Base-by-base conservation (phyloP, 2,329 filamentous ascomycete genomes). In the Harringtonia aguacate region DNA sequence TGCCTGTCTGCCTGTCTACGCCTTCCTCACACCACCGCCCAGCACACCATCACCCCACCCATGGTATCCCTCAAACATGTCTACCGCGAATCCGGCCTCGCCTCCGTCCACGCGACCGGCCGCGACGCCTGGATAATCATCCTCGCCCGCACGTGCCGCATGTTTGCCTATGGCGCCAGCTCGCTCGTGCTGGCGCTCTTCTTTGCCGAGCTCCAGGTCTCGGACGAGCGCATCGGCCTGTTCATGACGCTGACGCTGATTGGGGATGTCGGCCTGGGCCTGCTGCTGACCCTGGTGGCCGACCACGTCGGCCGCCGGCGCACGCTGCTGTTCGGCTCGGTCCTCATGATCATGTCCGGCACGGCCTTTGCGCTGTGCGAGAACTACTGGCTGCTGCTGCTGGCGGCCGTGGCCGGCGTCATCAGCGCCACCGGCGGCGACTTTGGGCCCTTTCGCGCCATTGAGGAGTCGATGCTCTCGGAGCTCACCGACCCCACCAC, bases 381-480 rank as follows among this genome's bases (percentile, higher is more conserved):
- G 21, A 74, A 73, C 47, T 82, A 72, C 51, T 81, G 76, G 75
- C 58, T 77, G 14, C 58, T 81, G 7, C 58, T 81, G 4, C 50
- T 66, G 0, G 77, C 77, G 0, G 75, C 76, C 1, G 67, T 81
- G 4, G 60, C 79, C 3, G 77, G 78, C 2, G 75, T 81, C 4
- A 72, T 81, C 42, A 78, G 72, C 55, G 70, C 77, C 0, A 78
- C 64, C 3, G 79, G 79, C 8, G 72, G 76, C 15, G 80, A 84
- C 50, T 81, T 83, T 54, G 80, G 79, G 0, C 79, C 80, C 0
- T 84, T 84, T 51, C 65, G 79, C 31, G 76, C 76, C 4, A 75
- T 84, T 28, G 80, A 84, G 55, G 79, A 84, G 63, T 77, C 73
- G 1, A 76, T 73, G 29, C 56, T 83, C 8, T 74, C 77, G 6